Conservation (phyloP, 169 alveolate species). For the Toxoplasma gondii region DNA sequence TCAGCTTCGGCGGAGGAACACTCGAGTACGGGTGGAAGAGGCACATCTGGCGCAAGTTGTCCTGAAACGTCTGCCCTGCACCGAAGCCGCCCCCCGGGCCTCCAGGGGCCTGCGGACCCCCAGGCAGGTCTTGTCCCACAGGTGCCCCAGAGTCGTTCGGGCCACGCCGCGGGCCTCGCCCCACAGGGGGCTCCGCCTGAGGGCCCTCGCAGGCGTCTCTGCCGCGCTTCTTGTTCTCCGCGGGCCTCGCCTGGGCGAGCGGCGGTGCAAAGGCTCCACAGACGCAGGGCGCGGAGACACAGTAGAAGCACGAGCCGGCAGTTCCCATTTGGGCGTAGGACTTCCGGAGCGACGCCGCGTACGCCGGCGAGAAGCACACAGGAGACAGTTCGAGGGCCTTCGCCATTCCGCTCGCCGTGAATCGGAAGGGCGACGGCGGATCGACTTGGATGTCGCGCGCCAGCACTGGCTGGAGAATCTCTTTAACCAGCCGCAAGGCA, state of each 20-base stretch:
- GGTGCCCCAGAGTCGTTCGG: neutral
- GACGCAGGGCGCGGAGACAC: slow-evolving; percentile 29
- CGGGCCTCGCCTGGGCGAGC: neutral
- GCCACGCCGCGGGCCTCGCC: neutral
- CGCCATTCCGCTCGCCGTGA: neutral
- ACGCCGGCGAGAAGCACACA: neutral
- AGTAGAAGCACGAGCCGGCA: slow-evolving; percentile 41
- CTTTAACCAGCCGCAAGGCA: neutral
- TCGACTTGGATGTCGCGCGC: neutral
- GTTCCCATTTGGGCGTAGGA: neutral
- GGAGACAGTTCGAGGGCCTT: neutral
- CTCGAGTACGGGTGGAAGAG: neutral
- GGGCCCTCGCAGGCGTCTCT: too few relatives aligned
- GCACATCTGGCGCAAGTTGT: neutral
- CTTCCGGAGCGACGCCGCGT: neutral
- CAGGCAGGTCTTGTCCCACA: neutral
- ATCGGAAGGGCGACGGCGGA: slow-evolving; percentile 50
- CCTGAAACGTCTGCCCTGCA: neutral
- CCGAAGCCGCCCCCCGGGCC: neutral
- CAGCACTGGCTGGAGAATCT: slow-evolving; percentile 47
- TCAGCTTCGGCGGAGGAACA: neutral
- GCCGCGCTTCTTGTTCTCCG: neutral
- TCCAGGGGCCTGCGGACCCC: neutral
- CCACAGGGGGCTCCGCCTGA: neutral
- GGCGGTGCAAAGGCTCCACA: neutral